Conservation (phyloP, 2,329 filamentous ascomycete genomes). For the Diplodia seriata region DNA sequence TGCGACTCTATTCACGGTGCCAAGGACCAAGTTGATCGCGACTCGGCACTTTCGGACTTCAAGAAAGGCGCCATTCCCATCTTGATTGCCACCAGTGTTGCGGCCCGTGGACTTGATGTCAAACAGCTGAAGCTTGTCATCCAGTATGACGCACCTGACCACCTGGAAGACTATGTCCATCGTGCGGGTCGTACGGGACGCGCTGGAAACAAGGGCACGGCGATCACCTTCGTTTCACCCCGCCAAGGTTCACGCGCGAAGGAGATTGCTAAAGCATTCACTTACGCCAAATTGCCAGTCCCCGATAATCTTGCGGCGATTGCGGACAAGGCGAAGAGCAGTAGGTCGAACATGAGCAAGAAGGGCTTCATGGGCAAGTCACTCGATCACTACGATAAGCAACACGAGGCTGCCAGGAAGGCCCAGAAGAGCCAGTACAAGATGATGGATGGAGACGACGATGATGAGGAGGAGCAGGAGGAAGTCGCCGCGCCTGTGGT, state of each 20-base stretch:
- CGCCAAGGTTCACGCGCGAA: conserved; percentile 90
- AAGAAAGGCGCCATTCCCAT: conserved; percentile 90
- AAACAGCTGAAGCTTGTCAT: conserved; percentile 95
- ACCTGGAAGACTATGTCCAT: conserved; percentile 96
- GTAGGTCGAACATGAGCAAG: conserved; percentile 82
- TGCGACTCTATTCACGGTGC: conserved; percentile 94
- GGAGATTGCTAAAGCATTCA: conserved; percentile 89
- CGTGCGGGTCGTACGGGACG: conserved; percentile 91
- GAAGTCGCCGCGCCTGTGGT: conserved; percentile 62
- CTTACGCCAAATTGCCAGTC: conserved; percentile 84
- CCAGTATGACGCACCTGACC: conserved; percentile 93
- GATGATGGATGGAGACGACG: conserved; percentile 79
- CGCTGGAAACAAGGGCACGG: conserved; percentile 92
- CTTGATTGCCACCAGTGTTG: conserved; percentile 92
- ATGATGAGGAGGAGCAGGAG: conserved; percentile 74
- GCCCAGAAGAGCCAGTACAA: conserved; percentile 73
- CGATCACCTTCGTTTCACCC: conserved; percentile 90
- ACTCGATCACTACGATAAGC: conserved; percentile 87
- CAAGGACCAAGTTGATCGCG: conserved; percentile 91
- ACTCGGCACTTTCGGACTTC: conserved; percentile 91
- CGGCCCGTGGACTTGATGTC: conserved; percentile 92
- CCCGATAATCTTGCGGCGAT: conserved; percentile 71
- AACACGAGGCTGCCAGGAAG: conserved; percentile 84
- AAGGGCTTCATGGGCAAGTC: conserved; percentile 96
- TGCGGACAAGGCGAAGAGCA: conserved; percentile 82